phyloP scores from a whole-genome alignment of 441 rosid genomes.

The Syzygium syzygioides region DNA sequence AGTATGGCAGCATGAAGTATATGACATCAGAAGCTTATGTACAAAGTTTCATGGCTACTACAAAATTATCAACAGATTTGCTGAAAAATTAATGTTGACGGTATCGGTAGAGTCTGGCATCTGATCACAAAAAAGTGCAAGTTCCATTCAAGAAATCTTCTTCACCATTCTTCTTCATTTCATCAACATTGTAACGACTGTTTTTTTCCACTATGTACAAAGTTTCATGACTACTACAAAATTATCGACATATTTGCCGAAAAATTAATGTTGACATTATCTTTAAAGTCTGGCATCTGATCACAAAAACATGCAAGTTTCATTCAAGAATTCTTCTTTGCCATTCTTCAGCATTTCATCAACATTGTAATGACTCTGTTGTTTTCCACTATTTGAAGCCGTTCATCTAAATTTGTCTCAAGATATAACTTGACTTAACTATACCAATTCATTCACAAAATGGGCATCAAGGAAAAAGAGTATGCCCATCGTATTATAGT shows the following conservation, averaged over 20 bases:
- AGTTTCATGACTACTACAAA: not conserved
- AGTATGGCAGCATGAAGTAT: slow-evolving; percentile 7
- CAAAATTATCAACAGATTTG: not conserved
- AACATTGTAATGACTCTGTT: not conserved
- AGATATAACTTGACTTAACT: not conserved
- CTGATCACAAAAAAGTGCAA: not conserved
- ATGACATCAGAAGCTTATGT: not conserved
- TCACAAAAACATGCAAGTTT: not conserved
- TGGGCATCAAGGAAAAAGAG: not conserved
- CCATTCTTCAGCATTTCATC: not conserved
- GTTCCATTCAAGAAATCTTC: not conserved
- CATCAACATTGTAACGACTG: not conserved
- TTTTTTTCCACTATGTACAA: not conserved
- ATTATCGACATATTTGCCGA: not conserved
- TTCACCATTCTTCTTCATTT: not conserved
- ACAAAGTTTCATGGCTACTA: not conserved
- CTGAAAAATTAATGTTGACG: not conserved
- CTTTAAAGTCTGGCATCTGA: not conserved
- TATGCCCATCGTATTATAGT: not conserved
- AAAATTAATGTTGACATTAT: not conserved
- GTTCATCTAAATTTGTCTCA: not conserved
- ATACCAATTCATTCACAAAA: not conserved
- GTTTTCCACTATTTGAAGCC: not conserved
- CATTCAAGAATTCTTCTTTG: not conserved
- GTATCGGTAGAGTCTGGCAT: not conserved